Conservation (phyloP, 2,329 filamentous ascomycete genomes). For the Emergomyces orientalis region DNA sequence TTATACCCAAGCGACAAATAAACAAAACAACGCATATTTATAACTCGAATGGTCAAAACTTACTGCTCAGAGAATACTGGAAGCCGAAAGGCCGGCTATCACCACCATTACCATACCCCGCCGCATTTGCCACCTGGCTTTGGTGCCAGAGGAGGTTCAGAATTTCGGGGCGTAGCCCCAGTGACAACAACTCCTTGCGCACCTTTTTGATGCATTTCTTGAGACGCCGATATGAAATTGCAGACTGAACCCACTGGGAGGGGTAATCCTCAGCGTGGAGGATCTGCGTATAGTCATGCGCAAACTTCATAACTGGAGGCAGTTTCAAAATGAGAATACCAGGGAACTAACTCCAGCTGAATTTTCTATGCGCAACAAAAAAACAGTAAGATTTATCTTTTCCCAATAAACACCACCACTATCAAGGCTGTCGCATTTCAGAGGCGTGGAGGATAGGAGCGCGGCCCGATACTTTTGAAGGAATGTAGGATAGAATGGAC, state of each 20-base stretch:
- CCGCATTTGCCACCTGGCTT: neutral
- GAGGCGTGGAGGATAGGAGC: conserved; percentile 2
- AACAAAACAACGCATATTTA: neutral
- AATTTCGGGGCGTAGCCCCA: conserved; percentile 65
- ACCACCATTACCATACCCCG: conserved; percentile 2
- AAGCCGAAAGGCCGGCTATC: conserved; percentile 4
- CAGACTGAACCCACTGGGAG: conserved; percentile 58
- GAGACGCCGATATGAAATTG: conserved; percentile 73
- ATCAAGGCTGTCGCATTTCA: conserved; percentile 4
- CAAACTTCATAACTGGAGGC: conserved; percentile 65
- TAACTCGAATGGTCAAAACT: neutral
- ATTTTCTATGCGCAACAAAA: neutral
- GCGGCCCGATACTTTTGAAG: neutral
- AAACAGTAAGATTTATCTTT: neutral
- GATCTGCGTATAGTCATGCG: conserved; percentile 62
- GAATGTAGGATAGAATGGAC: neutral
- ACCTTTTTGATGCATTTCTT: conserved; percentile 86
- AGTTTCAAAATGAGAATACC: too few species aligned
- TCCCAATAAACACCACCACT: neutral
- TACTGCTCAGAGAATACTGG: conserved; percentile 8
- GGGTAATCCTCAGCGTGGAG: conserved; percentile 67
- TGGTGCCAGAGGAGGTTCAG: conserved; percentile 54
- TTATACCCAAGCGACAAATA: neutral
- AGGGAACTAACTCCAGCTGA: neutral
- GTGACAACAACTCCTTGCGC: conserved; percentile 56